Evolutionary conservation across 2,329 filamentous ascomycete genomes (phyloP), one percentile per base, ranked within the genome.

Genomic region (Aspergillus candidus): DNA sequence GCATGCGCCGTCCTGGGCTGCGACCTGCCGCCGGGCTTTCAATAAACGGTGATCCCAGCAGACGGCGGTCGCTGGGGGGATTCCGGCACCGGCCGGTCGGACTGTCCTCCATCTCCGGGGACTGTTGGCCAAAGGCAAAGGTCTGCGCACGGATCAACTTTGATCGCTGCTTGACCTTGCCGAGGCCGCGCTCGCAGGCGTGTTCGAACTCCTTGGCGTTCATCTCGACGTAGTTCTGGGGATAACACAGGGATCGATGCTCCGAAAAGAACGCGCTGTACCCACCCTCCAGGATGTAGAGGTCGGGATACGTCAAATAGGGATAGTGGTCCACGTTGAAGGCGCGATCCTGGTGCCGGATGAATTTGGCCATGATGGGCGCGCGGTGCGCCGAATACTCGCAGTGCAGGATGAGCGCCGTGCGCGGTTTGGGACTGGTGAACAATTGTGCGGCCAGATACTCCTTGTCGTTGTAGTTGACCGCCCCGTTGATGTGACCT

Each of bases 401-500:
- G 78, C 93, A 98, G 72, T 98, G 93, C 58, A 98, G 88, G 54
- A 98, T 83, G 50, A 98, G 70, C 10, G 96, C 75, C 0, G 89
- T 93, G 54, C 82, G 84, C 39, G 83, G 79, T 37, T 79, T 71
- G 58, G 83, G 80, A 13, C 77, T 75, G 27, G 80, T 71, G 66
- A 98, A 95, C 38, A 98, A 79, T 54, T 90, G 82, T 43, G 75
- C 75, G 7, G 88, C 82, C 46, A 98, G 76, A 48, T 86, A 72
- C 59, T 98, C 91, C 70, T 96, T 96, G 72, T 96, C 88, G 69
- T 95, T 97, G 74, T 89, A 93, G 73, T 98, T 98, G 70, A 95
- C 76, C 35, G 93, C 93, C 13, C 86, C 86, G 55, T 89, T 80
- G 61, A 98, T 96, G 66, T 98, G 93, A 30, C 93, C 93, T 44